Evolutionary conservation across 2,329 filamentous ascomycete species (phyloP), one percentile per base, ranked within the genome.

Genomic region (Microsporum audouinii): DNA sequence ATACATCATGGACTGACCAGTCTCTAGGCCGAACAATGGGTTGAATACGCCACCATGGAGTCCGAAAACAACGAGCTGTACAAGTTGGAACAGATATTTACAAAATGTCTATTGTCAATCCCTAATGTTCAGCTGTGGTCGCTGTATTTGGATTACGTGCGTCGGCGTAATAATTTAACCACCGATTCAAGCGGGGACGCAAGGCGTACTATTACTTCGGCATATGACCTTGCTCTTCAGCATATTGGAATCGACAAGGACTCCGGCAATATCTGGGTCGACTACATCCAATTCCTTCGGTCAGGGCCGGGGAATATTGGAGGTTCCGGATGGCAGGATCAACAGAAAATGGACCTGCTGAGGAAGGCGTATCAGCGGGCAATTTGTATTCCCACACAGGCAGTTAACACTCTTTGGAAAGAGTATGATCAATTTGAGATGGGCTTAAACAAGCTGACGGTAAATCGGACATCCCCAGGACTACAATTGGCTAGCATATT

Each of bases 351-450:
- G 88, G 94, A 99, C 68, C 80, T 88, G 67, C 77, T 99, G 58
- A 87, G 94, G 63, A 95, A 95, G 72, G 88, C 89, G 0, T 99
- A 96, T 72, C 91, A 96, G 69, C 87, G 87, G 59, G 92, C 92
- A 12, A 89, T 96, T 62, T 86, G 84, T 66, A 84, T 96, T 43
- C 95, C 95, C 3, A 95, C 90, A 65, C 84, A 87, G 60, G 88
- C 87, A 36, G 84, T 95, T 57, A 89, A 92, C 69, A 83, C 82
- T 59, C 77, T 99, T 12, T 99, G 94, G 95, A 96, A 95, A 72
- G 92, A 99, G 70, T 99, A 99, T 70, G 91, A 97, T 72, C 86
- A 89, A 66, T 99, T 99, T 70, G 94, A 99, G 75, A 91, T 94
- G 83, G 84, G 87, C 4, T 76, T 96, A 62, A 96, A 96, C 78